Conservation (phyloP, 257 asterid species). For the Solanum sitiens region DNA sequence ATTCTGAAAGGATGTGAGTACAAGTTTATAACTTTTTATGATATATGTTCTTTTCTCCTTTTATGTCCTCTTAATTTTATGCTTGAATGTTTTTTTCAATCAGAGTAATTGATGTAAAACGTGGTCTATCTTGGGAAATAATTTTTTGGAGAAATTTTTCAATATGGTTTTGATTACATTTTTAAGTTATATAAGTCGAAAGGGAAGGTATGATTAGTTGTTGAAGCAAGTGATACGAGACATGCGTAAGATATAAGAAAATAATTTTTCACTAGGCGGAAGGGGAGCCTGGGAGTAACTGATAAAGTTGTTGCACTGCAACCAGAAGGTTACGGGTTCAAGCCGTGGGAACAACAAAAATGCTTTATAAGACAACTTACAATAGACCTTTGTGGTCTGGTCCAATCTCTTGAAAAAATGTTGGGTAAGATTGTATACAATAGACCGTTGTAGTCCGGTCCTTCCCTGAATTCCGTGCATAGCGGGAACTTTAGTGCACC, state of each 20-base stretch:
- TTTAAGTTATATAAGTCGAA: not conserved
- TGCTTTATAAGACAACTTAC: not conserved
- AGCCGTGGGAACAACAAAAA: not conserved
- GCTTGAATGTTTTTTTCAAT: not conserved
- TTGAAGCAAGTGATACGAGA: not conserved
- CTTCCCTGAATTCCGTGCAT: not conserved
- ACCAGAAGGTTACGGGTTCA: not conserved
- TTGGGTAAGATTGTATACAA: not conserved
- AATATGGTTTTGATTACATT: not conserved
- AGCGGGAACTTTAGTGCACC: no score
- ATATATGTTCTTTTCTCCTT: not conserved
- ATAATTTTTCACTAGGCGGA: not conserved
- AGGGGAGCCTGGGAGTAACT: not conserved
- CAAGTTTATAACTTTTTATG: not conserved
- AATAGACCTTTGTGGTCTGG: not conserved
- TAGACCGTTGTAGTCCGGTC: not conserved
- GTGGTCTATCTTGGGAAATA: not conserved
- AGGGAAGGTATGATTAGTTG: not conserved
- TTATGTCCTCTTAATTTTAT: not conserved
- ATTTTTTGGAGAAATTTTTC: not conserved
- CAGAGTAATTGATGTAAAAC: not conserved
- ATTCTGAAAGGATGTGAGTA: constrained; percentile 1
- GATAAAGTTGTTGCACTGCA: not conserved
- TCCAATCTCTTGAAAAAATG: not conserved
- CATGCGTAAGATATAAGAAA: not conserved